Conservation (phyloP, 768 basidiomycete species). For the Lactarius evosmus region DNA sequence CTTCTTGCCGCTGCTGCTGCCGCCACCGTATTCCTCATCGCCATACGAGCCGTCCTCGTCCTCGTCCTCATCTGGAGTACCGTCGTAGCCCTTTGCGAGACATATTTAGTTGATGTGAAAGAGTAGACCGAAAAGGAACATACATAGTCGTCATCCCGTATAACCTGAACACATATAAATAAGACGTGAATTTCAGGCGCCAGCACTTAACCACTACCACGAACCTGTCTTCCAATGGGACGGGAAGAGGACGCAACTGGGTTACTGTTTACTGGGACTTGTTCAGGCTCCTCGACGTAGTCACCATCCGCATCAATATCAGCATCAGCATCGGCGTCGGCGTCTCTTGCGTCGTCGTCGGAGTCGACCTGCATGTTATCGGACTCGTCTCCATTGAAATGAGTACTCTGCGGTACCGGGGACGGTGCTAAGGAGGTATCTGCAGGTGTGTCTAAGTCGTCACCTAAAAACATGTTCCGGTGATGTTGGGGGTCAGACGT, state of each 20-base stretch:
- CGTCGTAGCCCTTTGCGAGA: slow-evolving; percentile 54
- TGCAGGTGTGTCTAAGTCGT: slow-evolving; percentile 29
- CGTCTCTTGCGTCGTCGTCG: slow-evolving; percentile 38
- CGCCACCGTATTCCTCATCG: slow-evolving; percentile 61
- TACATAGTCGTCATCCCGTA: slow-evolving; percentile 50
- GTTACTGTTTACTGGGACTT: slow-evolving; percentile 38
- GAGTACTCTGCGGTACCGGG: slow-evolving; percentile 37
- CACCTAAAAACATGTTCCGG: slow-evolving; percentile 25
- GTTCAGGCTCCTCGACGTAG: slow-evolving; percentile 46
- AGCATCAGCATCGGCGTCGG: slow-evolving; percentile 48
- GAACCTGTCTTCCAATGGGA: slow-evolving; percentile 33
- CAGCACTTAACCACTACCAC: slow-evolving; percentile 29
- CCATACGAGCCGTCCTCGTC: slow-evolving; percentile 77
- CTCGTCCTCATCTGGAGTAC: slow-evolving; percentile 48
- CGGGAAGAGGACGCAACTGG: slow-evolving; percentile 41
- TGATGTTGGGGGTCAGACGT: slow-evolving; percentile 25
- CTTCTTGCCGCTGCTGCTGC: slow-evolving; percentile 48
- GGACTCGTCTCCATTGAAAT: slow-evolving; percentile 44
- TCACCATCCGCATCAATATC: slow-evolving; percentile 67
- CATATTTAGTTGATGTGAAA: slow-evolving; percentile 26
- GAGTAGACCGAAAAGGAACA: slow-evolving; percentile 34
- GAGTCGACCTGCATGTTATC: slow-evolving; percentile 73
- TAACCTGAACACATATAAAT: slow-evolving; percentile 31
- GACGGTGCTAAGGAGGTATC: slow-evolving; percentile 30
- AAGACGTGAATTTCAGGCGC: slow-evolving; percentile 17